Evolutionary conservation across 768 basidiomycete genomes (phyloP).

Genomic region (Psilocybe subaeruginosa): DNA sequence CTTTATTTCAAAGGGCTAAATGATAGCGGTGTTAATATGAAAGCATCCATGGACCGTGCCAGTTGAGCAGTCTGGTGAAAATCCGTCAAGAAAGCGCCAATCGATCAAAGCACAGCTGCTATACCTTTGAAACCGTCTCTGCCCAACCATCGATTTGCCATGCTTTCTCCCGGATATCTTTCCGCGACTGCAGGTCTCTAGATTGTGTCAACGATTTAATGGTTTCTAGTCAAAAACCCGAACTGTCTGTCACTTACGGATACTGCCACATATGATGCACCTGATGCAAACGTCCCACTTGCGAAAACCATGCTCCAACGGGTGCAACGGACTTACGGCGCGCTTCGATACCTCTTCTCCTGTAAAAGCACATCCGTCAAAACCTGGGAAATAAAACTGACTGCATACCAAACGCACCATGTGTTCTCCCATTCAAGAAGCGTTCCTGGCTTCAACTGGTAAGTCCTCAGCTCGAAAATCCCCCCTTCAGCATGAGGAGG

Average conservation of each 20-base stretch:
- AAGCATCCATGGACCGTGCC: constrained; percentile 83
- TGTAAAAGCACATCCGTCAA: constrained; percentile 29
- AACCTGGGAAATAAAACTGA: constrained; percentile 5
- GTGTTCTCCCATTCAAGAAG: constrained; percentile 94
- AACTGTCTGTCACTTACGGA: constrained; percentile 54
- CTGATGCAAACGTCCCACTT: constrained; percentile 80
- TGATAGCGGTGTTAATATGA: constrained; percentile 77
- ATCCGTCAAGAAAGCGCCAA: constrained; percentile 10
- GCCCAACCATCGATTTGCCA: constrained; percentile 98
- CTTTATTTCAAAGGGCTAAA: constrained; percentile 84
- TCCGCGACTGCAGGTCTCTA: constrained; percentile 78
- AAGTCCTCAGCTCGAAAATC: constrained; percentile 90
- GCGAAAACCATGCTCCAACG: constrained; percentile 92
- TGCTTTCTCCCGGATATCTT: constrained; percentile 84
- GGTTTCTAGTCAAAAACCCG: constrained; percentile 6
- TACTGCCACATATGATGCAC: constrained; percentile 99
- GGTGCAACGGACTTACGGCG: constrained; percentile 85
- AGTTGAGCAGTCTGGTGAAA: constrained; percentile 81
- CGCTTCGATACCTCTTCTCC: constrained; percentile 94
- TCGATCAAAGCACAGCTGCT: constrained; percentile 16
- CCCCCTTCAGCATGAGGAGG: constrained; percentile 89
- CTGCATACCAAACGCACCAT: constrained; percentile 55
- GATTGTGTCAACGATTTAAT: constrained; percentile 10
- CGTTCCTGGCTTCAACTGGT: constrained; percentile 86
- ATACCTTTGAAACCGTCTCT: constrained; percentile 88